phyloP scores from a whole-genome alignment of 352 stramenopile genomes.

The Thraustochytrium sp. region DNA sequence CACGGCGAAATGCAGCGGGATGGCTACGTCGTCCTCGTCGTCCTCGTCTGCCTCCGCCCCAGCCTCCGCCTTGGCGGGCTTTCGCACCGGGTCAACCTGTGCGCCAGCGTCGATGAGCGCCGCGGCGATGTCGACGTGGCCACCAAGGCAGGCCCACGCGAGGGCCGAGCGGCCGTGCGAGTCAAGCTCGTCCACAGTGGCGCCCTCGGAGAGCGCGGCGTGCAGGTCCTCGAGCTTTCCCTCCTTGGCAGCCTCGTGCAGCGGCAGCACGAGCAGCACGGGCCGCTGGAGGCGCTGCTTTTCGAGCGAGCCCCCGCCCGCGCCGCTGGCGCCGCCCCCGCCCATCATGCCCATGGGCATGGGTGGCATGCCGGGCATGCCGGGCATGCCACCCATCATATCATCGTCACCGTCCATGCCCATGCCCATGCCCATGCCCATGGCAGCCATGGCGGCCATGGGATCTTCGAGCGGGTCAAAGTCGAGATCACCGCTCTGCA shows the following conservation, averaged over 20 bases:
- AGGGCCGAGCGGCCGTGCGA: conserved; percentile 1
- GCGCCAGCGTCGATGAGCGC: background rate
- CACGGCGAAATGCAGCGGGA: conserved; percentile 1
- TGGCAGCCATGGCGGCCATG: too few species aligned
- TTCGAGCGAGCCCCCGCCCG: background rate
- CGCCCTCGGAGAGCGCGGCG: background rate
- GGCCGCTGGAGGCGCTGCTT: conserved; percentile 1
- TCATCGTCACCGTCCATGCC: background rate
- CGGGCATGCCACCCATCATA: background rate
- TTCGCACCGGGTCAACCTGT: background rate
- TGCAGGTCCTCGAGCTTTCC: background rate
- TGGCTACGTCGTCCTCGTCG: conserved; percentile 22
- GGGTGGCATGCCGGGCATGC: background rate
- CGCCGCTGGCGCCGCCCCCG: background rate
- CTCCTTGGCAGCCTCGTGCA: conserved; percentile 3
- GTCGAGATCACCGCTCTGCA: too few species aligned
- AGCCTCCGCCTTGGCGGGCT: background rate
- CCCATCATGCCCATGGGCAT: background rate
- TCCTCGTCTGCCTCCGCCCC: background rate
- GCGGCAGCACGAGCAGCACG: background rate
- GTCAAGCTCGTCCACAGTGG: conserved; percentile 1
- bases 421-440: background rate
- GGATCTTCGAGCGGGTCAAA: too few species aligned
- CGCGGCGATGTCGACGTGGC: background rate
- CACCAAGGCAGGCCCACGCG: conserved; percentile 13